These are phyloP conservation scores for Cryptosporidium andersoni DNA, from an alignment of 169 alveolate species.

Conservation along the genomic window DNA sequence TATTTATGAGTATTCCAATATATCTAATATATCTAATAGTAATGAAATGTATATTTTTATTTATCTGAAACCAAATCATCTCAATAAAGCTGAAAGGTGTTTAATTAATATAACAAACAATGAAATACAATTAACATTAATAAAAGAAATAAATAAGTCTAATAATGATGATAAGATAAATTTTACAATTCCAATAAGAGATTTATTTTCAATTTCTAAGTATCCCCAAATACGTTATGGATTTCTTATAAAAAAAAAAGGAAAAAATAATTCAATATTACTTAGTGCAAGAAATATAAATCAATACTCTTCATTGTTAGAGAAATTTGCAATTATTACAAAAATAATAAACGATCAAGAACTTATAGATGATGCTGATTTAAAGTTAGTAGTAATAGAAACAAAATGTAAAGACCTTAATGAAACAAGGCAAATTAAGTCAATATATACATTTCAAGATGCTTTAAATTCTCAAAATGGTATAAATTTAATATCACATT, in stretches of 20 bases:
- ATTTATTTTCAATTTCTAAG: constrained; percentile 6
- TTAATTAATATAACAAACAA: not conserved
- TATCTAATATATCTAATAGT: not conserved
- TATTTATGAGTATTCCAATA: not conserved
- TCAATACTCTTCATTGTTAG: not conserved
- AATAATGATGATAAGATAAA: not conserved
- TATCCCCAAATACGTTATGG: constrained; percentile 9
- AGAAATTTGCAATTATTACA: constrained; percentile 3
- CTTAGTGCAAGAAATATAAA: constrained; percentile 3
- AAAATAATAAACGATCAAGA: constrained; percentile 25
- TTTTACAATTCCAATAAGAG: constrained; percentile 10
- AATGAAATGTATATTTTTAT: constrained; percentile 9
- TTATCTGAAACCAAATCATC: constrained; percentile 40
- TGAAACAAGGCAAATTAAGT: not conserved
- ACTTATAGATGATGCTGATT: constrained; percentile 51
- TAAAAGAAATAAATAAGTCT: not conserved
- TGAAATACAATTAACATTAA: constrained; percentile 13
- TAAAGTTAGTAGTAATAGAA: not conserved
- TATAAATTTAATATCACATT: not conserved
- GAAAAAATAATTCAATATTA: constrained; percentile 19
- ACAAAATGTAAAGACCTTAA: not conserved
- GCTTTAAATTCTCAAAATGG: not conserved
- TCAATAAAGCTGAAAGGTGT: constrained; percentile 11
- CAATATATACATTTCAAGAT: not conserved
- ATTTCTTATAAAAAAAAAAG: constrained; percentile 34